Base-by-base conservation (phyloP, 495 filamentous ascomycete genomes). In the Pseudotulostoma volvatum region DNA sequence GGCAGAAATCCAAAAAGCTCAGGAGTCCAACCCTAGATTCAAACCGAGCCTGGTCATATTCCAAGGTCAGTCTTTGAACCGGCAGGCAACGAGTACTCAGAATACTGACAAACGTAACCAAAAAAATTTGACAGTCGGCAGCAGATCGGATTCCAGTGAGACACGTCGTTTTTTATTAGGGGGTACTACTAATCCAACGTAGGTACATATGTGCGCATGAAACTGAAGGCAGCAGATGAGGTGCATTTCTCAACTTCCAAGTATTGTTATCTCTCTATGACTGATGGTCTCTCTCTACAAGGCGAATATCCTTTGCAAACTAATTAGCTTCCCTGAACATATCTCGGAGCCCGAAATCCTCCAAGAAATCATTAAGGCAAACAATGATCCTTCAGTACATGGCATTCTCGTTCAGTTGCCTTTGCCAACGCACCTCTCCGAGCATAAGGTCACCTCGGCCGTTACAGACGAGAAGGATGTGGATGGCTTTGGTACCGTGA, bases 181-280 rank as follows among this genome's bases (percentile, higher is more conserved):
- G 11, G 23, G 23, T 5, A 28, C 5, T 28, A 44, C 54, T 52
- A 52, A 60, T 52, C 38, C 45, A 50, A 37, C 45, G 34, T 50
- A 90, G 82, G 79, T 54, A 96, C 90, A 30, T 97, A 97, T 82
- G 87, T 97, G 57, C 84, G 85, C 63, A 97, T 97, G 90, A 97
- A 97, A 64, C 59, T 95, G 50, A 96, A 94, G 68, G 90, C 90
- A 40, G 90, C 90, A 19, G 71, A 87, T 56, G 88, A 97, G 72
- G 84, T 88, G 64, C 37, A 52, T 43, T 45, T 3, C 17, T 19
- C 18, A n/a, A 11, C n/a, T 25, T 2, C n/a, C 4, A 14, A 16
- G 30, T 36, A 20, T 14, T 38, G 42, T n/a, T n/a, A n/a, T n/a
- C n/a, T 32, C 18, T 32, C n/a, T 11, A 39, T 39, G 38, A 41